Evolutionary conservation across 2,329 filamentous ascomycete genomes (phyloP).

Genomic region (Volutella citrinella): DNA sequence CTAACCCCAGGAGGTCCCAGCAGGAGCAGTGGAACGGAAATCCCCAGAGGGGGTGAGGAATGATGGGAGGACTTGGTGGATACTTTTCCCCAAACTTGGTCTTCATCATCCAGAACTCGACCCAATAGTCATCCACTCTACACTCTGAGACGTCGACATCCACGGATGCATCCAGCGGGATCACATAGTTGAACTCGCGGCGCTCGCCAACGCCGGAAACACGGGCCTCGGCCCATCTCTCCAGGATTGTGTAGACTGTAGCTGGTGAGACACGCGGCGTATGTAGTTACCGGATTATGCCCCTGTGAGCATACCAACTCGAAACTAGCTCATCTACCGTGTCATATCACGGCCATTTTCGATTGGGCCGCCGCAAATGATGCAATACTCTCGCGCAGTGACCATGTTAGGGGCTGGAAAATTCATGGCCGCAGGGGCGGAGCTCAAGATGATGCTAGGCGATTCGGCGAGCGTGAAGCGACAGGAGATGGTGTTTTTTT

Average conservation of each 20-base stretch:
- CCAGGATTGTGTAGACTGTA: conserved; percentile 4
- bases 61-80: conserved; percentile 2
- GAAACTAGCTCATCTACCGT: conserved; percentile 5
- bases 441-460: too few species aligned
- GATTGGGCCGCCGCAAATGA: conserved; percentile 5
- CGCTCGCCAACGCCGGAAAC: conserved; percentile 5
- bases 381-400: too few species aligned
- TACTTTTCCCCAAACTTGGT: conserved; percentile 1
- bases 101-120: conserved; percentile 3
- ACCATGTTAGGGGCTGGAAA: too few species aligned
- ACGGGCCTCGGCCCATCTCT: conserved; percentile 2
- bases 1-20: conserved; percentile 5
- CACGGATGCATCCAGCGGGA: conserved; percentile 6
- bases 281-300: neutral
- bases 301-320: conserved; percentile 2
- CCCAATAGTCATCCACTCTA: conserved; percentile 4
- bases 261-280: neutral
- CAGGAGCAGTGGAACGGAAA: conserved; percentile 7
- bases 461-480: too few species aligned
- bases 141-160: conserved; percentile 5
- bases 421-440: too few species aligned
- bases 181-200: conserved; percentile 1
- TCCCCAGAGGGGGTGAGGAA: conserved; percentile 4
- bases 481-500: too few species aligned
- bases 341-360: conserved; percentile 2